Evolutionary conservation across 306 rosid genomes (phyloP), one percentile per base, ranked within the genome.

Genomic region (Lupinus albus): DNA sequence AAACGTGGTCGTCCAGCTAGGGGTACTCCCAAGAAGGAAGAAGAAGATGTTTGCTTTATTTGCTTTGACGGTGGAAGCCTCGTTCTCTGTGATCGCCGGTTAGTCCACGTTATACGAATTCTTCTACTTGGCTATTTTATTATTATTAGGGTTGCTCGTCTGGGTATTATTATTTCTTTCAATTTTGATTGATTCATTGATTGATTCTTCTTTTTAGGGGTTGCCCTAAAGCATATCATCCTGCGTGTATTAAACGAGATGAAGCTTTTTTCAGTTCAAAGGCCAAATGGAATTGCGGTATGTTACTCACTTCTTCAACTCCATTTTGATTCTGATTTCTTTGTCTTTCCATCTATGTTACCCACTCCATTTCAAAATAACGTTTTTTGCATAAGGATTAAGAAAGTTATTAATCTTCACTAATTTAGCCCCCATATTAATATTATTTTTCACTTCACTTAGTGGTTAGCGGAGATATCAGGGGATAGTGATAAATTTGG

Each of bases 241-340:
- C 96, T 0, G 51, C 95, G 1, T 94, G 99, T 80, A 72, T 94
- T 59, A 94, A 88, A 80, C 85, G 99, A 30, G 99, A 91, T 38
- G 99, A 94, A 16, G 59, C 91, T 2, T 94, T 94, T 74, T 94
- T 94, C 68, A 87, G 83, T 66, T 85, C 92, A 0, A 88, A 84
- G 64, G 99, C 96, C 17, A 90, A 85, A 80, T 94, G 99, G 99
- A 90, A 85, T 77, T 94, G 99, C 12, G 99, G 99, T 94, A 86
- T 39, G 86, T 68, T 71, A n/a, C 7, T 32, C 36, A 4, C 76
- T 60, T 61, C 52, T 58, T 15, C 4, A 49, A 52, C 59, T 0
- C 14, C 4, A 33, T 35, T 38, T 39, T 42, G 45, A 32, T 32
- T 56, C 50, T 28, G 9, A 21, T 44, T 67, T 68, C 45, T 8